Base-by-base conservation (phyloP, 2,329 filamentous ascomycete genomes). In the Chaetomiaceae sp. region DNA sequence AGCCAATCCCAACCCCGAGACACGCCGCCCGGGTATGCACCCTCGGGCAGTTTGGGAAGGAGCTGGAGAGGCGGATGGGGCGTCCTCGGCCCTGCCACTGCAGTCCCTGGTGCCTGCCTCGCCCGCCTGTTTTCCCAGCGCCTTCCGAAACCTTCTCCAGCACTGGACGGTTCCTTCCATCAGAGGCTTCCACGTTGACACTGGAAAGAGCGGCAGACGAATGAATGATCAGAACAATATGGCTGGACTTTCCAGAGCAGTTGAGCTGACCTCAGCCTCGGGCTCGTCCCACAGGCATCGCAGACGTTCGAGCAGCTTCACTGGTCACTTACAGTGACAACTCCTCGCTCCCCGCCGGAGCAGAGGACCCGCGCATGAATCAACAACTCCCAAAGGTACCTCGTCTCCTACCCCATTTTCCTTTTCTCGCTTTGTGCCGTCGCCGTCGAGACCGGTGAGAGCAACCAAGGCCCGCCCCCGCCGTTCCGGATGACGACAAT, bases 371-470 rank as follows among this genome's bases (percentile, higher is more conserved):
- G 66, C 71, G 67, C 65, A 75, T 75, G 73, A 75, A 73, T 72
- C 69, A 71, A 68, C 71, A 69, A 69, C 69, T 74, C 52, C 65
- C 69, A 59, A 75, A 75, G 72, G 72, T 74, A 73, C 27, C 9
- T 9, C n/a, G n/a, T n/a, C n/a, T n/a, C 73, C 47, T 62, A 57
- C 45, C 54, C 57, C 56, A 47, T 51, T 54, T 55, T 46, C 43
- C n/a, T 47, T 47, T 34, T 47, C 54, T 55, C 49, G 29, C 43
- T 45, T 54, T 48, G 31, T 39, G 14, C 44, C 27, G 33, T 40
- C 15, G 22, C 36, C 47, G 12, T 38, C 23, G 17, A 38, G 33
- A 25, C 25, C 37, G 25, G 25, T 36, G 44, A 50, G 20, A 48
- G 52, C 29, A 42, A 29, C 54, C 55, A 22, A 34, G 42, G 50